Conservation (phyloP, 306 rosid species). For the Vigna radiata region DNA sequence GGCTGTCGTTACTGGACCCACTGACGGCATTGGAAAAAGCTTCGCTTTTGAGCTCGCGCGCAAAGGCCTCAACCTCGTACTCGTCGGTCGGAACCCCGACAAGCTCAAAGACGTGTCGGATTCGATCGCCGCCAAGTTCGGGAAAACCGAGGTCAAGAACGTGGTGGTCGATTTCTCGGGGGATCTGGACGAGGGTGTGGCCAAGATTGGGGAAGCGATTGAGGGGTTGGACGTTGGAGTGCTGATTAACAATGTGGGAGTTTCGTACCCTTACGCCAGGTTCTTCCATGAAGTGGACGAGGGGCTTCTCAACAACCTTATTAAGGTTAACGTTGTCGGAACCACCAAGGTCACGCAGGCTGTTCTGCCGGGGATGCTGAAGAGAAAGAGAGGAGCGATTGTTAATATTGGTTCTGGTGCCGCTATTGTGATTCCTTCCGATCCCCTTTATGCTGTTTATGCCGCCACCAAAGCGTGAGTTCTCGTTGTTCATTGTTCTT, state of each 20-base stretch:
- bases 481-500: background rate
- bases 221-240: constrained; percentile 88
- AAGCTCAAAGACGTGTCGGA: constrained; percentile 84
- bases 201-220: constrained; percentile 58
- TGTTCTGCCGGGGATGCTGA: constrained; percentile 83
- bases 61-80: constrained; percentile 67
- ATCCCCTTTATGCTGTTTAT: constrained; percentile 94
- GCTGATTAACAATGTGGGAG: constrained; percentile 82
- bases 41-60: constrained; percentile 81
- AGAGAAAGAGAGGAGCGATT: constrained; percentile 91
- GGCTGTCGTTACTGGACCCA: constrained; percentile 86
- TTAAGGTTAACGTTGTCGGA: constrained; percentile 83
- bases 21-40: constrained; percentile 83
- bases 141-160: constrained; percentile 59
- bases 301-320: constrained; percentile 70
- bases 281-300: constrained; percentile 92
- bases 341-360: constrained; percentile 89
- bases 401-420: constrained; percentile 97
- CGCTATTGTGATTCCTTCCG: constrained; percentile 88
- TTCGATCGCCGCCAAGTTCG: constrained; percentile 58
- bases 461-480: constrained; percentile 97
- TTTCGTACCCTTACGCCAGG: constrained; percentile 91
- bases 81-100: constrained; percentile 85
- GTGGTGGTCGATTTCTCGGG: constrained; percentile 86
- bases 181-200: constrained; percentile 72